Base-by-base conservation (phyloP, 306 rosid genomes). In the Senna siamea region DNA sequence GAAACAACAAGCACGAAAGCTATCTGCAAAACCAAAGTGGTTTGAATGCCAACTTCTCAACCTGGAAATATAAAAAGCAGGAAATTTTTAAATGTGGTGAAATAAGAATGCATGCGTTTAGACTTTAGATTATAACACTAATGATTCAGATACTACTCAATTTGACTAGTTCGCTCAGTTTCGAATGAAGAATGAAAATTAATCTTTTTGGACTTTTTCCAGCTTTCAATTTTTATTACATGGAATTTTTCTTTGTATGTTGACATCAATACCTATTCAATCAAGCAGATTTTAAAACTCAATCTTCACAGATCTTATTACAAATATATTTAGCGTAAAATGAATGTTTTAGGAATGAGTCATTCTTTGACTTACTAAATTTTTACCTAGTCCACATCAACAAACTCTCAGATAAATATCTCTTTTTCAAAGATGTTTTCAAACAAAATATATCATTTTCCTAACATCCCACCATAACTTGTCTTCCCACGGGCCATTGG, bases 31-130 rank as follows among this genome's bases (percentile, higher is more conserved):
- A 38, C 41, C 56, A 17, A 73, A 43, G 46, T 61, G 48, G 66
- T 67, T 28, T 23, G 73, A 23, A 40, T 57, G 13, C 48, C 53
- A 65, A 62, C 68, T 35, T 76, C 79, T 73, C 55, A 68, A 79
- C 85, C 92, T 87, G 85, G 28, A 81, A 81, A 80, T 22, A 58
- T 0, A 48, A 32, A 60, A 11, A 6, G 65, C 30, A 77, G 4
- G 44, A 72, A 26, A 73, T 17, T 41, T 53, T 55, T 13, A 19
- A 51, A 23, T 22, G 17, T 0, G 28, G 2, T 17, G 30, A 72
- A 52, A 55, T 13, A 66, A 43, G 43, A 66, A 44, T 19, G 8
- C 30, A 32, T 73, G 38, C 4, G 13, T 13, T 59, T 73, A 18
- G 44, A n/a, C 35, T 32, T 12, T 26, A 26, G 30, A 3, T 26